These are phyloP conservation scores for Candida dubliniensis DNA, from an alignment of 1,139 yeast genomes.

Conservation along the genomic window DNA sequence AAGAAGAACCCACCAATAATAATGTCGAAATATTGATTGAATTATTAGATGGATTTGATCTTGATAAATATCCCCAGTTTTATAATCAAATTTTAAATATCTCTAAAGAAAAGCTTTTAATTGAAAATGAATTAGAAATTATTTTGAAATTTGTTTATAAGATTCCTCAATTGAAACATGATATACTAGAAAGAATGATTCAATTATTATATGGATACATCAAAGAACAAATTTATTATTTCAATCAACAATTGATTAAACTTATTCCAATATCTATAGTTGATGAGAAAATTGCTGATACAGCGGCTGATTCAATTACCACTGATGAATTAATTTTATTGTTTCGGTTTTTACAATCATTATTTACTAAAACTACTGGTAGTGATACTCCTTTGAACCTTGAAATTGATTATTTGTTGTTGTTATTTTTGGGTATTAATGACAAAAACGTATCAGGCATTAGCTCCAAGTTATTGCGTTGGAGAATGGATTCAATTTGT, in stretches of 20 bases:
- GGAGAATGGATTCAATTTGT: conserved; percentile 45
- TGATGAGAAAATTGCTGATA: too few species aligned
- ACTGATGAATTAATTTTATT: conserved; percentile 8
- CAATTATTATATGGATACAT: conserved; percentile 8
- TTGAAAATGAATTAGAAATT: conserved; percentile 11
- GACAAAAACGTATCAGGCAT: conserved; percentile 32
- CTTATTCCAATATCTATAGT: conserved; percentile 4
- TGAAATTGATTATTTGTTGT: conserved; percentile 26
- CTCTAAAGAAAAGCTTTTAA: conserved; percentile 13
- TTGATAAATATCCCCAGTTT: conserved; percentile 19
- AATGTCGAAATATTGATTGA: conserved; percentile 35
- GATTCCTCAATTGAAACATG: conserved; percentile 21
- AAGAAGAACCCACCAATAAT: conserved; percentile 5
- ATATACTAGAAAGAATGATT: conserved; percentile 17
- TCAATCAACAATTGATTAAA: conserved; percentile 4
- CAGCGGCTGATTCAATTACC: background rate
- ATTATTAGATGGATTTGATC: conserved; percentile 29
- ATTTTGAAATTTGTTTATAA: conserved; percentile 19
- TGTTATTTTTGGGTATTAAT: conserved; percentile 30
- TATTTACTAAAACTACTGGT: conserved; percentile 12
- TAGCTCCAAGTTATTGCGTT: conserved; percentile 43
- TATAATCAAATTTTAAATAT: conserved; percentile 23
- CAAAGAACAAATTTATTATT: conserved; percentile 9
- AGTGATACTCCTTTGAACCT: conserved; percentile 4
- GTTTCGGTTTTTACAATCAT: conserved; percentile 18